Evolutionary conservation across 129 eudicot genomes (phyloP), one percentile per base, ranked within the genome.

Genomic region (Solidago caesia): DNA sequence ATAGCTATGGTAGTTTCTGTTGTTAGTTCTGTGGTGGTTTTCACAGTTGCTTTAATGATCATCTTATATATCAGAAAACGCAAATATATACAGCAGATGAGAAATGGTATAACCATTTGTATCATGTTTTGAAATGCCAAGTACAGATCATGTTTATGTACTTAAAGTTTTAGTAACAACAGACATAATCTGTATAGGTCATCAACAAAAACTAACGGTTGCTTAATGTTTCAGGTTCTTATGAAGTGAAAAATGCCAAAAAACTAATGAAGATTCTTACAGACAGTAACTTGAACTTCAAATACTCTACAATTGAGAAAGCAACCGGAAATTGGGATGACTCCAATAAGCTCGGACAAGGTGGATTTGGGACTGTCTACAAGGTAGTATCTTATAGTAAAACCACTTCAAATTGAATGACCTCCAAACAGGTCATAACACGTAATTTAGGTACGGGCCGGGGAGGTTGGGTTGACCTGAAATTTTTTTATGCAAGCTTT

Each of bases 321-420:
- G 93, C 96, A 5, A 90, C 96, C 0, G 85, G 77, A 45, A 81
- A 83, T 39, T 90, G 88, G 77, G 82, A 82, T 58, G 88, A 85
- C 58, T 83, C 83, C 52, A 87, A 90, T 82, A 90, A 90, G 78
- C 87, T 87, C 33, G 96, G 96, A 55, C 88, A 90, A 71, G 92
- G 96, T 39, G 96, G 96, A 64, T 89, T 84, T 52, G 96, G 96
- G 63, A 87, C 92, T 39, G 96, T 90, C 27, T 90, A 90, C 74
- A 87, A 87, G 96, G 96, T 89, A 73, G 8, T 21, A 69, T 64
- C 5, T 3, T 48, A 16, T 70, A 7, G 4, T 48, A 6, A 52
- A 26, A 42, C 10, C 7, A n/a, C 5, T 3, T 33, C 3, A 33
- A 59, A 33, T 33, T 33, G 39, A 33, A 33, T 33, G 39, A 33